Percentiles rank a stretch among this genome's conserved stretches.
Conservation (phyloP, 2,329 filamentous ascomycete species). For the Aspergillus felis region DNA sequence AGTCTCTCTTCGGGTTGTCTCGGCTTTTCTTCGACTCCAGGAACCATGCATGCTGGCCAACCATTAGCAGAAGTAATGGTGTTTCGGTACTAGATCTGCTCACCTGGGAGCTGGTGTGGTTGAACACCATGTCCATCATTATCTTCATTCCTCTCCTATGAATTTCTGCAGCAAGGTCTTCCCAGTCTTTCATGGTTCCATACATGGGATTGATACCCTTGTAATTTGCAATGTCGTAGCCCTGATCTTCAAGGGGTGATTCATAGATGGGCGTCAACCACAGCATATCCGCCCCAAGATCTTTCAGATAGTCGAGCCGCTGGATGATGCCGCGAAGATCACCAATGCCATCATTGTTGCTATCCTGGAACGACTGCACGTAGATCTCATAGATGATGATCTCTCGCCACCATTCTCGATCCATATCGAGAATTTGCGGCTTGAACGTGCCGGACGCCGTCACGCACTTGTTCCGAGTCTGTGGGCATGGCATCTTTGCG, state of each 20-base stretch:
- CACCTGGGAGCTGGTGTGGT: conserved; percentile 30
- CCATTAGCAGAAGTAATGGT: background rate
- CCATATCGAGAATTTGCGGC: conserved; percentile 12
- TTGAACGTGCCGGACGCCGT: conserved; percentile 4
- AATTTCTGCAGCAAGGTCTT: conserved; percentile 32
- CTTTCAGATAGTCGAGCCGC: conserved; percentile 53
- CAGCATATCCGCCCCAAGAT: conserved; percentile 41
- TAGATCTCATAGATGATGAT: conserved; percentile 60
- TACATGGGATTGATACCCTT: conserved; percentile 37
- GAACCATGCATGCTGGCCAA: conserved; percentile 54
- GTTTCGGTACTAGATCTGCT: background rate
- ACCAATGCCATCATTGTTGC: conserved; percentile 53
- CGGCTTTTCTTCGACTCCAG: conserved; percentile 50
- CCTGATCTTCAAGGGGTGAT: conserved; percentile 45
- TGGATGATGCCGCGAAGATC: conserved; percentile 58
- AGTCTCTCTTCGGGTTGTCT: conserved; percentile 50
- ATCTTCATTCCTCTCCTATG: conserved; percentile 36
- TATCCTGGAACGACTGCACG: conserved; percentile 59
- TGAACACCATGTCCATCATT: conserved; percentile 39
- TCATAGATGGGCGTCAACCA: conserved; percentile 42
- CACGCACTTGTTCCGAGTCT: background rate
- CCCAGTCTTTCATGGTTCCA: conserved; percentile 39
- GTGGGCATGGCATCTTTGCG: background rate
- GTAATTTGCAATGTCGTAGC: conserved; percentile 39
- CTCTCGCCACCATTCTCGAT: conserved; percentile 56